These are phyloP conservation scores for Aspergillus novofumigatus DNA, from an alignment of 2,329 filamentous ascomycete species.

Conservation along the genomic window DNA sequence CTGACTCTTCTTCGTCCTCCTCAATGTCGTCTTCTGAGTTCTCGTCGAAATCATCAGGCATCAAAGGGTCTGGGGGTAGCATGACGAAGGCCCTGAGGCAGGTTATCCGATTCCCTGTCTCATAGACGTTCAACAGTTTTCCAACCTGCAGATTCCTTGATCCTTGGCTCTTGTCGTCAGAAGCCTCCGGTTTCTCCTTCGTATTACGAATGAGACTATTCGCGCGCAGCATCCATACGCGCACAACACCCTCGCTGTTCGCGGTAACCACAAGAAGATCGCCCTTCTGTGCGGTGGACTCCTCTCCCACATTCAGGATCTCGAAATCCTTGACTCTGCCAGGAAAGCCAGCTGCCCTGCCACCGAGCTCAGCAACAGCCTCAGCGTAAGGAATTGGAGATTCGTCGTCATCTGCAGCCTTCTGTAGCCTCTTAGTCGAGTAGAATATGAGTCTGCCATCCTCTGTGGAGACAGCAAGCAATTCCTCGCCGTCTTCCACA, in stretches of 20 bases:
- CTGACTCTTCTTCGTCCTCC: constrained; percentile 22
- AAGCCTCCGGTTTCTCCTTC: constrained; percentile 15
- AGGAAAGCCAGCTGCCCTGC: constrained; percentile 61
- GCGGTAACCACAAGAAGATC: constrained; percentile 63
- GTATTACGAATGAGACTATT: constrained; percentile 24
- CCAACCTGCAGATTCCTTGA: constrained; percentile 51
- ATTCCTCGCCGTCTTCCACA: constrained; percentile 46
- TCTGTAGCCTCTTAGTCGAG: constrained; percentile 53
- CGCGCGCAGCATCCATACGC: constrained; percentile 63
- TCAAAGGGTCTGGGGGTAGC: constrained; percentile 58
- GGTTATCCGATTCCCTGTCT: constrained; percentile 84
- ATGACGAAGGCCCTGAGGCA: constrained; percentile 84
- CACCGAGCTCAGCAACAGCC: constrained; percentile 72
- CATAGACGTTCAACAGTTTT: constrained; percentile 68
- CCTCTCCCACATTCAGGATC: constrained; percentile 49
- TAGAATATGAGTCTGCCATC: constrained; percentile 85
- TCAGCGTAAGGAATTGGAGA: constrained; percentile 57
- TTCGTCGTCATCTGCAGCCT: constrained; percentile 42
- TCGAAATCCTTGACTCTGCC: constrained; percentile 87
- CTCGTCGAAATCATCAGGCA: constrained; percentile 42
- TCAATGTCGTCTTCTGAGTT: constrained; percentile 27
- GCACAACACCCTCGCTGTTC: constrained; percentile 80
- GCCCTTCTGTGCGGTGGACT: constrained; percentile 26
- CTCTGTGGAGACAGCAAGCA: constrained; percentile 79
- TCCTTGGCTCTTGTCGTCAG: constrained; percentile 16